Evolutionary conservation across 306 rosid genomes (phyloP), one percentile per base, ranked within the genome.

Genomic region (Sindora glabra): DNA sequence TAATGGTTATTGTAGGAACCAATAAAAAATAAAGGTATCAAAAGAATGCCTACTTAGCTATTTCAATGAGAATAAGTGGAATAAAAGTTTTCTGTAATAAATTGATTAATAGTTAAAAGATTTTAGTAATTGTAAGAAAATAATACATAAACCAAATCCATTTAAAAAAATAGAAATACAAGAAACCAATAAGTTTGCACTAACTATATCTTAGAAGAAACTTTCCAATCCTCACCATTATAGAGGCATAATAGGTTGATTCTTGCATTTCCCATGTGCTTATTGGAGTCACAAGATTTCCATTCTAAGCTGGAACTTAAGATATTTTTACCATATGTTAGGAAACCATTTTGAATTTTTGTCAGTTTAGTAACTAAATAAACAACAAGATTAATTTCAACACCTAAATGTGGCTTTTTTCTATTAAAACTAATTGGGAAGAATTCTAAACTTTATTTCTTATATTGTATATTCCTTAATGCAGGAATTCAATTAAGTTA

Each of bases 261-360:
- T 41, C 79, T 77, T 29, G 89, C 87, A 70, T 91, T 87, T 30
- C 98, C 98, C 98, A 91, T 88, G 59, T 96, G 95, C 79, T 91
- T 91, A 74, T 87, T 70, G 98, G 96, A 73, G 86, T 66, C 59
- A 91, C 87, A 66, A 91, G 89, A 77, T 91, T 91, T 65, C 96
- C 98, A 83, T 91, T 96, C 98, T 96, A 91, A 62, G 86, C 96
- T 70, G 96, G 96, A 72, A 88, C 68, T 96, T 91, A 78, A 37
- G 67, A 59, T 39, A 73, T 48, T 60, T n/a, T 44, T 54, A 30
- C 55, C 61, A 67, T 37, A 54, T 45, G 62, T 74, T 62, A 80
- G 72, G 32, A 66, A 72, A 42, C 12, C 29, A 34, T 54, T 24
- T 60, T 36, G 24, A 73, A 57, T 38, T n/a, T n/a, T 4, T n/a